These are phyloP conservation scores for Cercospora janseana DNA, from an alignment of 2,329 filamentous ascomycete genomes.

Conservation along the genomic window DNA sequence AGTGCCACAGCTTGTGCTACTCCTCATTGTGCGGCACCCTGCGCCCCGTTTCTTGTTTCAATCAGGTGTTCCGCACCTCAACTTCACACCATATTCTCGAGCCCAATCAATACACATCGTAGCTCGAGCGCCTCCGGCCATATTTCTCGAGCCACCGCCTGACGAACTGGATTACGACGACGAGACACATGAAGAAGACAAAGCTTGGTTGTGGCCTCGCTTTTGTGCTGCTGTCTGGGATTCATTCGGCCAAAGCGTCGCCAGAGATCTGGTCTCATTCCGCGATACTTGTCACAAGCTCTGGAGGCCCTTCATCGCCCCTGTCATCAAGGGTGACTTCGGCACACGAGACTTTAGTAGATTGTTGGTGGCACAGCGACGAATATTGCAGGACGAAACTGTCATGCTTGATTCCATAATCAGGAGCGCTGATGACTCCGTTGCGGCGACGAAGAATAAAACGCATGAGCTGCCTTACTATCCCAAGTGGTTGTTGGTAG, in stretches of 20 bases:
- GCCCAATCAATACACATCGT: conserved; percentile 76
- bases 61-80: conserved; percentile 69
- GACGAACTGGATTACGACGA: conserved; percentile 48
- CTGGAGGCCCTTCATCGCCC: conserved; percentile 81
- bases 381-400: conserved; percentile 70
- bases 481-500: conserved; percentile 69
- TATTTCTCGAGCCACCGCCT: conserved; percentile 41
- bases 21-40: conserved; percentile 74
- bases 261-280: conserved; percentile 74
- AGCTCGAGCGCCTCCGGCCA: conserved; percentile 53
- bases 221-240: conserved; percentile 87
- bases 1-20: conserved; percentile 67
- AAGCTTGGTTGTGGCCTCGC: conserved; percentile 70
- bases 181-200: conserved; percentile 55
- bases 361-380: conserved; percentile 68
- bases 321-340: conserved; percentile 71
- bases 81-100: conserved; percentile 82
- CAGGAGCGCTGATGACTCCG: conserved; percentile 16
- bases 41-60: conserved; percentile 67
- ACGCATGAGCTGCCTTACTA: conserved; percentile 63
- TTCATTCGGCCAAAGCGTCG: conserved; percentile 74
- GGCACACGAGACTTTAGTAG: conserved; percentile 78
- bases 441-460: conserved; percentile 20
- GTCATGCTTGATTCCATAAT: conserved; percentile 65
- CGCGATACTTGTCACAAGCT: conserved; percentile 67